These are phyloP conservation scores for Penicillium nordicum DNA, from an alignment of 2,329 filamentous ascomycete genomes.

Conservation along the genomic window DNA sequence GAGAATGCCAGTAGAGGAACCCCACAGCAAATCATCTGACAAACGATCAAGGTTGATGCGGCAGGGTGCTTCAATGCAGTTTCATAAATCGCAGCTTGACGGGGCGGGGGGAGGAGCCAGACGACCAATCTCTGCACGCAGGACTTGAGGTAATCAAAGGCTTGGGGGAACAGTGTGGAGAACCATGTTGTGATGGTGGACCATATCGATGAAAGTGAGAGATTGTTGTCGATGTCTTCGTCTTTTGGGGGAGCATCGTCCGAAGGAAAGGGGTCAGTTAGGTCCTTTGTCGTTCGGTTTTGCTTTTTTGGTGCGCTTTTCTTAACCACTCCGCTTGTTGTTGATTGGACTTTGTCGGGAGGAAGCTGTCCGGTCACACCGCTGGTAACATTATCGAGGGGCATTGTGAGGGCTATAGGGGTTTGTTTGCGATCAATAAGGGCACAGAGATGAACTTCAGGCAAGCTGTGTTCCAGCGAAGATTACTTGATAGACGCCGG, in stretches of 20 bases:
- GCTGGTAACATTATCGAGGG: conserved; percentile 25
- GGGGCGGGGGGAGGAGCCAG: conserved; percentile 26
- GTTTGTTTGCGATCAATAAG: background rate
- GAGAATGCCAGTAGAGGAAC: conserved; percentile 35
- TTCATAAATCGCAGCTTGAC: conserved; percentile 29
- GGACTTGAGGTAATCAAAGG: conserved; percentile 29
- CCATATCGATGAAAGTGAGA: conserved; percentile 19
- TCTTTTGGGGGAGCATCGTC: conserved; percentile 18
- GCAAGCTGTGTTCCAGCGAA: background rate
- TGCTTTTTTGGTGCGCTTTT: conserved; percentile 17
- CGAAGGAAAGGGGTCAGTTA: conserved; percentile 24
- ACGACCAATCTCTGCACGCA: conserved; percentile 23
- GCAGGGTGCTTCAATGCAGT: conserved; percentile 29
- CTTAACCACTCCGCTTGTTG: conserved; percentile 9
- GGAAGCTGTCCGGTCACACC: conserved; percentile 21
- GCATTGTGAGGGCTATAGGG: conserved; percentile 16
- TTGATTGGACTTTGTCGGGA: conserved; percentile 16
- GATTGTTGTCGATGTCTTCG: conserved; percentile 15
- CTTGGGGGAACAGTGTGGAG: conserved; percentile 18
- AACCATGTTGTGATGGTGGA: conserved; percentile 17
- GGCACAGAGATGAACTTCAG: too few relatives aligned
- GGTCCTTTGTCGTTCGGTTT: conserved; percentile 15
- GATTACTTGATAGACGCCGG: background rate
- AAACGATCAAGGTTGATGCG: conserved; percentile 32
- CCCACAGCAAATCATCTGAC: conserved; percentile 34